phyloP scores from a whole-genome alignment of 2,329 filamentous ascomycete genomes.

The Neoscytalidium dimidiatum region DNA sequence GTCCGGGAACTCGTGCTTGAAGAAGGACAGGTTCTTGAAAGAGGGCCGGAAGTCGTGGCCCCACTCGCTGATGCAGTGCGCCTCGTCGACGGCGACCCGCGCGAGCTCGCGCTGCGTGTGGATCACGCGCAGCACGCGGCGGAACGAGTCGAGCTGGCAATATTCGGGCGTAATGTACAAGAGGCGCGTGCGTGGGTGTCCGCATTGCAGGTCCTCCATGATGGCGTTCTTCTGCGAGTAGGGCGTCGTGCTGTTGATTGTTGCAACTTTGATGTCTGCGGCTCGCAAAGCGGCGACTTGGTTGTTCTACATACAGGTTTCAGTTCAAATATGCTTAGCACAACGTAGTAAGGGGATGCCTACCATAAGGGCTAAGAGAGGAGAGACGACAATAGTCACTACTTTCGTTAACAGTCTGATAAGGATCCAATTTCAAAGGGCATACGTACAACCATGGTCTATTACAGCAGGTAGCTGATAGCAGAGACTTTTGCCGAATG shows the following conservation, averaged over 20 bases:
- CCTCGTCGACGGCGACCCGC: constrained; percentile 88
- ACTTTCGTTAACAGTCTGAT: constrained; percentile 23
- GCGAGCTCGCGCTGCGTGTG: constrained; percentile 82
- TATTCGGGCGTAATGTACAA: constrained; percentile 94
- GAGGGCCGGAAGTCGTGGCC: constrained; percentile 95
- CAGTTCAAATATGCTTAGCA: neutral
- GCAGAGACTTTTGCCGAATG: constrained; percentile 91
- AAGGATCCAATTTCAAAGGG: neutral
- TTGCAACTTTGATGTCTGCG: constrained; percentile 76
- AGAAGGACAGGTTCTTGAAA: constrained; percentile 85
- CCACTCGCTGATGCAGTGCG: constrained; percentile 98
- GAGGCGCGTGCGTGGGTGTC: constrained; percentile 78
- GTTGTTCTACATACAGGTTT: constrained; percentile 79
- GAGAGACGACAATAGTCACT: constrained; percentile 91
- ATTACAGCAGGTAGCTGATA: constrained; percentile 90
- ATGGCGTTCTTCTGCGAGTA: constrained; percentile 66
- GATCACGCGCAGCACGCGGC: constrained; percentile 70
- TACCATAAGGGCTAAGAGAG: constrained; percentile 86
- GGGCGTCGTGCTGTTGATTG: constrained; percentile 82
- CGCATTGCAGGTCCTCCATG: constrained; percentile 79
- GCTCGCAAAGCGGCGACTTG: constrained; percentile 80
- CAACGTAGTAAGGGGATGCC: constrained; percentile 21
- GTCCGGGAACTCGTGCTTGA: constrained; percentile 76
- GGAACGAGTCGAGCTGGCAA: constrained; percentile 76
- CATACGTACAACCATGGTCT: constrained; percentile 73